A percentile compares a stretch with the other conserved stretches of the same genome.
phyloP scores from a whole-genome alignment of 805 yeast genomes.

The Candida morakotiae region DNA sequence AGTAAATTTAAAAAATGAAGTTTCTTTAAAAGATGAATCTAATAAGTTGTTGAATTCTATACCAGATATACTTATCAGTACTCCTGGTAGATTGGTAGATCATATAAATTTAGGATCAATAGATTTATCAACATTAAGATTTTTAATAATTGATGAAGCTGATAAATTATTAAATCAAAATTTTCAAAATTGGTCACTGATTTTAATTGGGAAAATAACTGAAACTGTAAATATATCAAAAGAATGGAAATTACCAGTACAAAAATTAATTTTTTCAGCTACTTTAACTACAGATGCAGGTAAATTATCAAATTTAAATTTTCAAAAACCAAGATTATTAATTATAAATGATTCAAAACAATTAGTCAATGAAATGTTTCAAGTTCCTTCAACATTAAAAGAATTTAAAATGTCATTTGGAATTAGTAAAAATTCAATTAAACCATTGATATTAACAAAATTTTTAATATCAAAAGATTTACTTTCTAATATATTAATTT shows the following conservation, averaged over 20 bases:
- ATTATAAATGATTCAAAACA: slow-evolving; percentile 59
- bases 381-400: slow-evolving; percentile 50
- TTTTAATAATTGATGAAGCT: slow-evolving; percentile 75
- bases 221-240: slow-evolving; percentile 19
- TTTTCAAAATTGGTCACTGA: slow-evolving; percentile 88
- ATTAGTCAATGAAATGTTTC: slow-evolving; percentile 52
- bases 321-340: slow-evolving; percentile 67
- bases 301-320: slow-evolving; percentile 66
- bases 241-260: slow-evolving; percentile 35
- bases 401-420: slow-evolving; percentile 44
- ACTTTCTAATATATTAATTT: slow-evolving; percentile 47
- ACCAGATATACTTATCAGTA: slow-evolving; percentile 67
- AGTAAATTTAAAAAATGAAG: slow-evolving; percentile 54
- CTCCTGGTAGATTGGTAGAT: slow-evolving; percentile 84
- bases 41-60: slow-evolving; percentile 38
- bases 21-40: slow-evolving; percentile 60
- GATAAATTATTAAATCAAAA: slow-evolving; percentile 80
- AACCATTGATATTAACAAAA: slow-evolving; percentile 71
- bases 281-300: slow-evolving; percentile 93
- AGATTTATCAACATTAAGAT: slow-evolving; percentile 50
- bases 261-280: slow-evolving; percentile 82
- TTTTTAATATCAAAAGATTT: slow-evolving; percentile 38
- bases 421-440: slow-evolving; percentile 40
- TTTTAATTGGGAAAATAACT: slow-evolving; percentile 39
- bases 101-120: slow-evolving; percentile 48